A percentile compares a stretch with the other conserved stretches of the same genome.
phyloP scores from a whole-genome alignment of 805 yeast species.

The Jamesozyma rosinii region DNA sequence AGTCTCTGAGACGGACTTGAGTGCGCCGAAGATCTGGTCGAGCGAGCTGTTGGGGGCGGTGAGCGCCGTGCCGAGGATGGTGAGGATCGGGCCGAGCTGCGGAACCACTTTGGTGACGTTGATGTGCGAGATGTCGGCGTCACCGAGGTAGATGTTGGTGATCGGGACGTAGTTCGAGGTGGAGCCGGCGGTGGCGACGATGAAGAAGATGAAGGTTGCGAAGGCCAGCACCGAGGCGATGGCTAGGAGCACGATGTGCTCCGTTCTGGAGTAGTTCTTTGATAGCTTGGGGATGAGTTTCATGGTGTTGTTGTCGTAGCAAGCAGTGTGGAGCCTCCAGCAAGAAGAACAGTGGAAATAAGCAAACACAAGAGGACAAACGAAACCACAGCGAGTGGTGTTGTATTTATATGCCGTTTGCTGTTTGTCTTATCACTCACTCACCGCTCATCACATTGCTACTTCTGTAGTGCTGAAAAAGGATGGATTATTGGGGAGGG shows the following conservation, averaged over 20 bases:
- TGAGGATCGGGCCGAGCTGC: conserved; percentile 23
- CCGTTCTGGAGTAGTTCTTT: background rate
- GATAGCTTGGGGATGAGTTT: background rate
- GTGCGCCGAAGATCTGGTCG: conserved; percentile 18
- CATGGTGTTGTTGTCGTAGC: no score
- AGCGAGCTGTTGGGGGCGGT: conserved; percentile 21
- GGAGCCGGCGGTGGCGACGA: conserved; percentile 28
- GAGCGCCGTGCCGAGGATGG: conserved; percentile 25
- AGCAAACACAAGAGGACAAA: no score
- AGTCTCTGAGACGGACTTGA: conserved; percentile 22
- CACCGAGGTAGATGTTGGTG: conserved; percentile 25
- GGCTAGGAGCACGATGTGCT: conserved; percentile 1
- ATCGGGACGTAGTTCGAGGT: conserved; percentile 25
- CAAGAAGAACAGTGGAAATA: no score
- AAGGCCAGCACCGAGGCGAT: conserved; percentile 13
- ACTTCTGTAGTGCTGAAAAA: no score
- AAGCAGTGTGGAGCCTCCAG: no score
- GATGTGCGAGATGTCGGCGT: conserved; percentile 27
- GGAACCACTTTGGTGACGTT: conserved; percentile 31
- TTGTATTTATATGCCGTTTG: no score
- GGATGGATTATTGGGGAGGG: no score
- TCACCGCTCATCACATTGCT: no score
- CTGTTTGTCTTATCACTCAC: no score
- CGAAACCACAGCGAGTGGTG: no score
- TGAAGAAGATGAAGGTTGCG: conserved; percentile 22